These are phyloP conservation scores for Beauveria australis DNA, from an alignment of 2,329 filamentous ascomycete species.

Conservation along the genomic window DNA sequence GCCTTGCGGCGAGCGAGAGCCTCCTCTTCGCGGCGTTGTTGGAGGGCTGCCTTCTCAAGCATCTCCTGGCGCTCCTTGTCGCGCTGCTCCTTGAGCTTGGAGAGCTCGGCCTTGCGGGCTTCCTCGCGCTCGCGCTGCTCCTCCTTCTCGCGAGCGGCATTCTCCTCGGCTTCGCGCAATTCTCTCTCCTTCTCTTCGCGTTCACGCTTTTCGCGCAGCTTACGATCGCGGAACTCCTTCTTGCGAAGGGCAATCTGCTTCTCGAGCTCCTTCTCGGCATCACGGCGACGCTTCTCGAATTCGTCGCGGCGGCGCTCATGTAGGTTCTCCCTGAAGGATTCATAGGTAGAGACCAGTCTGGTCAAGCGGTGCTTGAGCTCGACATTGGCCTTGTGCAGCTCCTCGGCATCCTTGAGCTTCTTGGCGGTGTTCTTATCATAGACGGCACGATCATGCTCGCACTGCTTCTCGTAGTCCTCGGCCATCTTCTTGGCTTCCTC, in stretches of 20 bases:
- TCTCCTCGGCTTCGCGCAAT: slow-evolving; percentile 78
- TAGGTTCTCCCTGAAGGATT: slow-evolving; percentile 72
- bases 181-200: slow-evolving; percentile 75
- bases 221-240: slow-evolving; percentile 79
- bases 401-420: slow-evolving; percentile 70
- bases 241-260: slow-evolving; percentile 80
- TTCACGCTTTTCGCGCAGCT: slow-evolving; percentile 74
- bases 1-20: slow-evolving; percentile 67
- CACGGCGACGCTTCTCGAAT: slow-evolving; percentile 88
- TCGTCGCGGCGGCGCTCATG: slow-evolving; percentile 85
- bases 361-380: slow-evolving; percentile 88
- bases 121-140: slow-evolving; percentile 75
- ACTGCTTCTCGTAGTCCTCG: slow-evolving; percentile 78
- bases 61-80: slow-evolving; percentile 61
- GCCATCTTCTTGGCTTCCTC: slow-evolving; percentile 90
- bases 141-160: slow-evolving; percentile 70
- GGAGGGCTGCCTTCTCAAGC: slow-evolving; percentile 55
- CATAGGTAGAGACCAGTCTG: slow-evolving; percentile 77
- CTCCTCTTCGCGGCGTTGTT: slow-evolving; percentile 81
- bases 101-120: slow-evolving; percentile 64
- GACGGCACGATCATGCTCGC: slow-evolving; percentile 65
- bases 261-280: slow-evolving; percentile 88
- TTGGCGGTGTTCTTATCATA: slow-evolving; percentile 74
- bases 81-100: slow-evolving; percentile 57
- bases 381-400: slow-evolving; percentile 86